A percentile compares a stretch with the other conserved stretches of the same genome.
phyloP scores from a whole-genome alignment of 129 eudicot species.

The Lonicera japonica region DNA sequence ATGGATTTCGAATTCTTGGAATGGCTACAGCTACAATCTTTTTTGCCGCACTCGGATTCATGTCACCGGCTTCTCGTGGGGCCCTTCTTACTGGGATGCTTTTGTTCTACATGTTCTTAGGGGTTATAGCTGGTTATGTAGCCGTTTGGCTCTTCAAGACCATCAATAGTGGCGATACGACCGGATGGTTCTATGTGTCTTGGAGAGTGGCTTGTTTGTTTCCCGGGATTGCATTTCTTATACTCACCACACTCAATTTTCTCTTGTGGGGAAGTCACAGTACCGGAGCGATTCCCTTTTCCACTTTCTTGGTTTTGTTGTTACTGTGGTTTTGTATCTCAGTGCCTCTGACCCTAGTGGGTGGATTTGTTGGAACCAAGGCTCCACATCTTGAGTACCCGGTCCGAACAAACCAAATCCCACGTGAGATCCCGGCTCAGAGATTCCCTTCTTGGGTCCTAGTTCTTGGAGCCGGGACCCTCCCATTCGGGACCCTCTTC shows the following conservation, averaged over 20 bases:
- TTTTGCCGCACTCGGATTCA: constrained; percentile 34
- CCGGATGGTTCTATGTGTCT: constrained; percentile 23
- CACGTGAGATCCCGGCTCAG: constrained; percentile 30
- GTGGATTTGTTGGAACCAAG: constrained; percentile 22
- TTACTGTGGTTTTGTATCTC: constrained; percentile 32
- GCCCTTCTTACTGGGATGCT: constrained; percentile 36
- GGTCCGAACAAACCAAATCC: constrained; percentile 27
- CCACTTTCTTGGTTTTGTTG: constrained; percentile 24
- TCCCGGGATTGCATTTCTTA: constrained; percentile 26
- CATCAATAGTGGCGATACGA: constrained; percentile 9
- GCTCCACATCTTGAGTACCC: constrained; percentile 26
- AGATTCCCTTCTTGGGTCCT: constrained; percentile 32
- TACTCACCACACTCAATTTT: constrained; percentile 27
- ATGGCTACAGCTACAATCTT: constrained; percentile 33
- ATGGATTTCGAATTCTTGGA: constrained; percentile 31
- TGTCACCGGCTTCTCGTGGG: constrained; percentile 44
- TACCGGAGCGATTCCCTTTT: constrained; percentile 30
- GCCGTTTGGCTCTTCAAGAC: constrained; percentile 31
- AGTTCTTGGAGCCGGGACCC: constrained; percentile 33
- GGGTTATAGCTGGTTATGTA: constrained; percentile 25
- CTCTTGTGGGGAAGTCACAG: constrained; percentile 35
- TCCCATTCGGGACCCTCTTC: constrained; percentile 38
- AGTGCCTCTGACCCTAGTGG: constrained; percentile 23
- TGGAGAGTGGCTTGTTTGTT: constrained; percentile 31
- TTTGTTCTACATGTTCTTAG: constrained; percentile 27